Percentiles rank a stretch among this genome's conserved stretches.
These are phyloP conservation scores for Pleurotus platypus DNA, from an alignment of 768 basidiomycete genomes.

Conservation along the genomic window DNA sequence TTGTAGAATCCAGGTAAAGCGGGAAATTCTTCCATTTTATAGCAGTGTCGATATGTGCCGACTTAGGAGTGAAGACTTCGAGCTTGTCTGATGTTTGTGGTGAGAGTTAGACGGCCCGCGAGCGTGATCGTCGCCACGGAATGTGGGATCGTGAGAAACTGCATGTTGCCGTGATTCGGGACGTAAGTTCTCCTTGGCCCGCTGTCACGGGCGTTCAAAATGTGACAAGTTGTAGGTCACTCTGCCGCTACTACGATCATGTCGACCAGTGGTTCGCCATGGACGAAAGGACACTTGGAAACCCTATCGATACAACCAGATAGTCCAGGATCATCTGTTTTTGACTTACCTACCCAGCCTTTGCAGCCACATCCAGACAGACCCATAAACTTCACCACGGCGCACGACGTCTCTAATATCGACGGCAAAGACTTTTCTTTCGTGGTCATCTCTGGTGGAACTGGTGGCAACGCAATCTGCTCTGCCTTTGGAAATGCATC, in stretches of 20 bases:
- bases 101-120: no score
- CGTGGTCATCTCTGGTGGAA: constrained; percentile 88
- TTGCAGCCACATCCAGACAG: constrained; percentile 1
- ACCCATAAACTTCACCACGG: neutral
- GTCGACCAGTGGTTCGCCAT: neutral
- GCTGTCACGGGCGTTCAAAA: no score
- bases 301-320: constrained; percentile 19
- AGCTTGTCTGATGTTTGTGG: no score
- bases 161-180: neutral
- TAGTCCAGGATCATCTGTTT: constrained; percentile 71
- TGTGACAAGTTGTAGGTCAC: neutral
- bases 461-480: constrained; percentile 90
- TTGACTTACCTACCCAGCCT: constrained; percentile 62
- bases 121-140: no score
- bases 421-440: constrained; percentile 34
- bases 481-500: constrained; percentile 75
- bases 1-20: constrained; percentile 57
- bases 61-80: no score
- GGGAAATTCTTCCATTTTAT: constrained; percentile 27
- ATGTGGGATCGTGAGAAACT: neutral
- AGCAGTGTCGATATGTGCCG: neutral
- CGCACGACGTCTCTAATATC: neutral
- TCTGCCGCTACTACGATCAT: neutral
- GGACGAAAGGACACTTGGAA: neutral
- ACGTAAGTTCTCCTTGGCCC: neutral